Evolutionary conservation across 768 basidiomycete genomes (phyloP), one percentile per base, ranked within the genome.

Genomic region (Podaxis mareebaensis): DNA sequence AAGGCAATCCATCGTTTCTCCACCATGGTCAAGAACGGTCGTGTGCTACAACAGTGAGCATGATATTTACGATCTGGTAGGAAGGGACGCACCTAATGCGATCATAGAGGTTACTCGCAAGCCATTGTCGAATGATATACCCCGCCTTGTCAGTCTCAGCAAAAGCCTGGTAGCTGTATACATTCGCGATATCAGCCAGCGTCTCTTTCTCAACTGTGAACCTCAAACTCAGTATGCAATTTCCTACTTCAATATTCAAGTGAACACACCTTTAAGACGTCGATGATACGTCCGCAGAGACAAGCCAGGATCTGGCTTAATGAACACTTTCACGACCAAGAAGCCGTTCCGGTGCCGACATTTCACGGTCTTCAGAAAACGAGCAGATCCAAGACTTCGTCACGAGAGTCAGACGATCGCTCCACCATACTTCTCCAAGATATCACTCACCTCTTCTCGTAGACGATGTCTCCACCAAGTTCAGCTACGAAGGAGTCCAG

Each of bases 1-100:
- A 95, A 99, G 0, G 91, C 89, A 63, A 99, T 94, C 97, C 96
- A 99, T 72, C 93, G 94, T 84, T 99, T 99, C 80, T 99, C 97
- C 24, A 99, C 83, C 65, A 81, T 74, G 65, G 87, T 90, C 44
- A 99, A 81, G 77, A 99, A 99, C 3, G 97, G 97, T 39, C 96
- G 92, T 2, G 96, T 99, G 71, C 97, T 99, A 68, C 1, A 26
- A 54, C 26, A 40, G 61, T 39, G 55, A 59, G 57, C 38, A 54
- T 20, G 58, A 60, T 20, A 30, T 28, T 3, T 33, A 15, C 0
- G 15, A 15, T 6, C 30, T 22, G 15, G 26, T 22, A 49, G 28
- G 26, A n/a, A 42, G 51, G 22, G 13, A 20, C 87, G 60, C 64
- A 95, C 96, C 96, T 98, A 70, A 99, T 98, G 60, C 96, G 87